phyloP scores from a whole-genome alignment of 2,329 filamentous ascomycete species.

The Mycocentrospora acerina region DNA sequence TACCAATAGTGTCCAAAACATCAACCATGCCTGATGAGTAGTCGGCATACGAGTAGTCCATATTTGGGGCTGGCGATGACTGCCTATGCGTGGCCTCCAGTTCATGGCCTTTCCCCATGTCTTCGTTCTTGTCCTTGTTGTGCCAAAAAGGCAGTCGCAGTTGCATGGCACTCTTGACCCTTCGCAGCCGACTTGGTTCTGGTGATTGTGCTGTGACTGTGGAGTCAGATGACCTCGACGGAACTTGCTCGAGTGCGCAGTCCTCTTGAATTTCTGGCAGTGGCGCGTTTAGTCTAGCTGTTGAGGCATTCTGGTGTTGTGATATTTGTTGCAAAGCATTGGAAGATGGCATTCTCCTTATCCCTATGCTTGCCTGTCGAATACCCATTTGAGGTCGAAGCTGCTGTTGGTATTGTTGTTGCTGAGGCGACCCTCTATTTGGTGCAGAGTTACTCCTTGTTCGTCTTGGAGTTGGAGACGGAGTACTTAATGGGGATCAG shows the following conservation, averaged over 20 bases:
- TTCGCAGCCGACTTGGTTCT: constrained; percentile 25
- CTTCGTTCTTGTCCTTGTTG: constrained; percentile 15
- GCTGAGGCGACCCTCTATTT: constrained; percentile 17
- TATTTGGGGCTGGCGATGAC: constrained; percentile 2
- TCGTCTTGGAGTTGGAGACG: constrained; percentile 17
- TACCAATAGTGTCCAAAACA: constrained; percentile 68
- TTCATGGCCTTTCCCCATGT: constrained; percentile 5
- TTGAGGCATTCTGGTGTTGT: constrained; percentile 21
- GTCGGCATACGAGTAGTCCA: constrained; percentile 30
- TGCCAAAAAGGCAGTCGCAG: constrained; percentile 31
- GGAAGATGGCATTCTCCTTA: constrained; percentile 35
- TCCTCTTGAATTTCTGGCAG: constrained; percentile 34
- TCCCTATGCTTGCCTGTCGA: constrained; percentile 40
- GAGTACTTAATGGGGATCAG: constrained; percentile 19
- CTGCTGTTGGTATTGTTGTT: constrained; percentile 13
- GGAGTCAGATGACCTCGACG: constrained; percentile 20
- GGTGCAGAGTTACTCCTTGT: constrained; percentile 32
- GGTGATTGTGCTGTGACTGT: constrained; percentile 12
- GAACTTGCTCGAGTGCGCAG: constrained; percentile 20
- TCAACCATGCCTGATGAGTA: constrained; percentile 67
- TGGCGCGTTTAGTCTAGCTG: constrained; percentile 24
- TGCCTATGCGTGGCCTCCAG: constrained; percentile 2
- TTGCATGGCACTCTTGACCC: constrained; percentile 31
- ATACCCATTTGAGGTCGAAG: neutral
- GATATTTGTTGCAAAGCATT: constrained; percentile 23